Conservation (phyloP, 257 asterid genomes). For the Solanum virginianum region DNA sequence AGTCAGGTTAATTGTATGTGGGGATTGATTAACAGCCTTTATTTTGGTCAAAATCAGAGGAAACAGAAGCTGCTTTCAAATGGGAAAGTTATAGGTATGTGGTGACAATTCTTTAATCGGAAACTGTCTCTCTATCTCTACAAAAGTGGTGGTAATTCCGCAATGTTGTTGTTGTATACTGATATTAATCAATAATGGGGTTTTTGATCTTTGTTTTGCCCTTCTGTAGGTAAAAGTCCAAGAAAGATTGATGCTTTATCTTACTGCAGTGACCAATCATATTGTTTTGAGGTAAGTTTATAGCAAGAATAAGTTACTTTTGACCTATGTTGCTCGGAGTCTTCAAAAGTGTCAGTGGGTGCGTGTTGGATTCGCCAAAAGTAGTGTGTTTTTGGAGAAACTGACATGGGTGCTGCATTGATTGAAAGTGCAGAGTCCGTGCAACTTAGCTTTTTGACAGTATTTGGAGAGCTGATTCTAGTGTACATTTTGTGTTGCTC, state of each 20-base stretch:
- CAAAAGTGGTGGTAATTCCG: not conserved
- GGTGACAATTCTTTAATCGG: not conserved
- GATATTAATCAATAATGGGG: not conserved
- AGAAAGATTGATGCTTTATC: slow-evolving; percentile 19
- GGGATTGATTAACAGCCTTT: slow-evolving; percentile 39
- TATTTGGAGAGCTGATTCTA: not conserved
- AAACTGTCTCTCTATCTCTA: not conserved
- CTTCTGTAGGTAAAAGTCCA: slow-evolving; percentile 16
- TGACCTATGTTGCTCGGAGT: too few relatives aligned
- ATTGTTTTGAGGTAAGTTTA: slow-evolving; percentile 23
- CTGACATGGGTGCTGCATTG: too few relatives aligned
- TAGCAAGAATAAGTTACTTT: not conserved
- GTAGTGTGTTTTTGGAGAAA: too few relatives aligned
- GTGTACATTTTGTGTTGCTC: not conserved
- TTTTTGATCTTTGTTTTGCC: not conserved
- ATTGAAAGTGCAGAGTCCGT: too few relatives aligned
- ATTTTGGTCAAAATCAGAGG: slow-evolving; percentile 25
- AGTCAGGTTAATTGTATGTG: slow-evolving; percentile 35
- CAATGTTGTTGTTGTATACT: not conserved
- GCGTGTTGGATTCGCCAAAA: too few relatives aligned
- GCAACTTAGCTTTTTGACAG: not conserved
- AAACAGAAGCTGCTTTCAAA: slow-evolving; percentile 24
- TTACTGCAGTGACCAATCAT: slow-evolving; percentile 32
- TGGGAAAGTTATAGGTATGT: slow-evolving; percentile 35
- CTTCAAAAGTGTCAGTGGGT: too few relatives aligned